These are phyloP conservation scores for Daldinia sp. DNA, from an alignment of 2,329 filamentous ascomycete genomes.

Conservation along the genomic window DNA sequence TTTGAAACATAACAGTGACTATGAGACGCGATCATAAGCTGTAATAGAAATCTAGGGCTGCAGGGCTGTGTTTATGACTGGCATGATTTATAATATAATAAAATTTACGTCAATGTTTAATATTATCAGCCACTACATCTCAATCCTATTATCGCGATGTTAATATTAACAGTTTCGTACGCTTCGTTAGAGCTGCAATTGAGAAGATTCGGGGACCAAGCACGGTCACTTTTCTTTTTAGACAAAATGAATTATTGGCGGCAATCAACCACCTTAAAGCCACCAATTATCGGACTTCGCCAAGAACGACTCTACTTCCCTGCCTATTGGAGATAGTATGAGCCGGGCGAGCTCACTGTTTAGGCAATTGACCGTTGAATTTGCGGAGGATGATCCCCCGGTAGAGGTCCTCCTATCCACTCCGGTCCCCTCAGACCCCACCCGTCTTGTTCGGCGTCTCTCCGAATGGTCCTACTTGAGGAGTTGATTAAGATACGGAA, in stretches of 20 bases:
- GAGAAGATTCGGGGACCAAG: not conserved
- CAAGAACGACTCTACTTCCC: constrained; percentile 8
- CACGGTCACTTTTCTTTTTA: not conserved
- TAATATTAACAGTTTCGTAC: not conserved
- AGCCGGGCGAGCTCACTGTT: constrained; percentile 18
- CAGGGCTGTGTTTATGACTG: not conserved
- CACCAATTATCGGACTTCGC: constrained; percentile 29
- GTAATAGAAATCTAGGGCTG: not conserved
- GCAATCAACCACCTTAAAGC: constrained; percentile 23
- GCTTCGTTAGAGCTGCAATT: not conserved
- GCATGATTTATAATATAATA: not conserved
- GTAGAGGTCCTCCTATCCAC: constrained; percentile 16
- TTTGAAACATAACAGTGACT: constrained; percentile 33
- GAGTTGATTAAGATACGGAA: constrained; percentile 23
- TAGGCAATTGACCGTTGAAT: constrained; percentile 34
- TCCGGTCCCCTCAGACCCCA: constrained; percentile 17
- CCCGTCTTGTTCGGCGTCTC: not conserved
- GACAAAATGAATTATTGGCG: constrained; percentile 23
- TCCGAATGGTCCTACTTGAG: not conserved
- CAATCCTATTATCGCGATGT: not conserved
- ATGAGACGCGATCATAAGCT: not conserved
- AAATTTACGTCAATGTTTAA: not conserved
- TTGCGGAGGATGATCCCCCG: constrained; percentile 31
- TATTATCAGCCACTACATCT: not conserved
- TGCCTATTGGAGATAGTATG: constrained; percentile 2